phyloP scores from a whole-genome alignment of 768 basidiomycete species.

The Lentinula edodes region DNA sequence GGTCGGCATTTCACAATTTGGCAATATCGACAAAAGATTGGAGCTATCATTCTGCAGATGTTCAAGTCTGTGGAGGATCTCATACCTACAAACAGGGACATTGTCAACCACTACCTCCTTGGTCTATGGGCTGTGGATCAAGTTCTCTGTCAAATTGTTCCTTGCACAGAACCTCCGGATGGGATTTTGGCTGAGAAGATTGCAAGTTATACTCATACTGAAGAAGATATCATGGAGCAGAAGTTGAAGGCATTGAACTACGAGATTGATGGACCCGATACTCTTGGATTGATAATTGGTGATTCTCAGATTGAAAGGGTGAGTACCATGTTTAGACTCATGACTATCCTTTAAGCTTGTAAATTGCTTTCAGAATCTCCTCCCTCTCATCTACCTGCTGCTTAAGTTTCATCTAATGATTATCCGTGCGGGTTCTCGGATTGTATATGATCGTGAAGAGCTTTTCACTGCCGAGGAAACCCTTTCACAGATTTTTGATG shows the following conservation, averaged over 20 bases:
- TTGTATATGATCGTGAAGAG: background rate
- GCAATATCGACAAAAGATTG: slow-evolving; percentile 8
- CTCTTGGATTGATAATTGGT: slow-evolving; percentile 7
- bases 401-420: background rate
- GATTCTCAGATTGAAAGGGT: slow-evolving; percentile 9
- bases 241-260: slow-evolving; percentile 5
- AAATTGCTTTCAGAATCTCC: background rate
- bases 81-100: slow-evolving; percentile 1
- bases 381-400: background rate
- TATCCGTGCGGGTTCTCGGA: background rate
- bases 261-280: slow-evolving; percentile 9
- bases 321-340: background rate
- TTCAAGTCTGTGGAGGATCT: background rate
- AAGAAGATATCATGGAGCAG: slow-evolving; percentile 3
- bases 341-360: background rate
- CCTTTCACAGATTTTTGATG: background rate
- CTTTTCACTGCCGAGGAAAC: background rate
- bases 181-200: background rate
- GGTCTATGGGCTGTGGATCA: background rate
- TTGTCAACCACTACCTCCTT: slow-evolving; percentile 6
- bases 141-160: background rate
- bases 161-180: slow-evolving; percentile 1
- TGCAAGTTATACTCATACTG: background rate
- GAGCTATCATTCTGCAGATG: slow-evolving; percentile 4
- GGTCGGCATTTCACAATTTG: slow-evolving; percentile 8